These are phyloP conservation scores for Eucalyptus tenuipes DNA, from an alignment of 345 rosid genomes.

Conservation along the genomic window DNA sequence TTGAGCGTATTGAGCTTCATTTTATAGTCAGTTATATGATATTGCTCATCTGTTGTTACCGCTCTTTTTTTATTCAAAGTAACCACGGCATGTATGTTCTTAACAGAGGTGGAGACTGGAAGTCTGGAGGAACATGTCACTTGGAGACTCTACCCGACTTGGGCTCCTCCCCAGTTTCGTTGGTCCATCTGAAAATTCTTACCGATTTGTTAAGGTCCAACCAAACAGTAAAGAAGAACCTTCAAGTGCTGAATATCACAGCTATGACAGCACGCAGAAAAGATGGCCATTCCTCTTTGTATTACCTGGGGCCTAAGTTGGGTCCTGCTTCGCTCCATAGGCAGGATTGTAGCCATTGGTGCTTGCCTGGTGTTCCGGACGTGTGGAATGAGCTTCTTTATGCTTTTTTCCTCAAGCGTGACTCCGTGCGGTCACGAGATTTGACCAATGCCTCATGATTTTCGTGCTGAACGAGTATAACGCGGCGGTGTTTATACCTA, in stretches of 20 bases:
- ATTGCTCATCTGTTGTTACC: background rate
- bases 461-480: background rate
- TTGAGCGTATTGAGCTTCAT: background rate
- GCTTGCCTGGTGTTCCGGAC: slow-evolving; percentile 84
- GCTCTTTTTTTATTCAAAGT: background rate
- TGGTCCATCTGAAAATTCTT: slow-evolving; percentile 14
- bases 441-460: background rate
- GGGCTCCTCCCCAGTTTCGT: slow-evolving; percentile 11
- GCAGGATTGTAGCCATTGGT: slow-evolving; percentile 94
- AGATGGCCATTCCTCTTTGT: slow-evolving; percentile 67
- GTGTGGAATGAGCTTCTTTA: slow-evolving; percentile 59
- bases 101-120: slow-evolving; percentile 61
- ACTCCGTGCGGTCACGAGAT: background rate
- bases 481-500: background rate
- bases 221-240: slow-evolving; percentile 9
- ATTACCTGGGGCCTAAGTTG: slow-evolving; percentile 27
- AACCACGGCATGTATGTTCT: background rate
- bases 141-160: slow-evolving; percentile 62
- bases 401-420: slow-evolving; percentile 30
- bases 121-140: slow-evolving; percentile 44
- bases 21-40: background rate
- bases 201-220: slow-evolving; percentile 18
- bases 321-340: slow-evolving; percentile 45
- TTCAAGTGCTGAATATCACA: slow-evolving; percentile 52
- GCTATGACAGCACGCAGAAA: slow-evolving; percentile 46